Base-by-base conservation (phyloP, 257 asterid species). In the Coffea eugenioides region DNA sequence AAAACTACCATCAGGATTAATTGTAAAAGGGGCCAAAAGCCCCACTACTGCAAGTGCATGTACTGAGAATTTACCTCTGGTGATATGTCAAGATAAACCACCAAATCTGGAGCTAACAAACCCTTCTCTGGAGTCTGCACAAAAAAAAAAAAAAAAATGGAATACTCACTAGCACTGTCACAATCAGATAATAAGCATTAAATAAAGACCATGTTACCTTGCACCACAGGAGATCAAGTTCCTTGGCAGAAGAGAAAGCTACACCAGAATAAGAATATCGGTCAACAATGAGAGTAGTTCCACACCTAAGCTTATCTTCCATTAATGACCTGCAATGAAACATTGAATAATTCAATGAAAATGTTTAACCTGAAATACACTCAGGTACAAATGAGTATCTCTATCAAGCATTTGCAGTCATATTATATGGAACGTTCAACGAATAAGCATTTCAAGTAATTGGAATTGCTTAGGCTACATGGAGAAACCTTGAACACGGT, bases 21-120 rank as follows among this genome's bases (percentile, higher is more conserved):
- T 56, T 18, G 20, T 56, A 56, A 56, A 39, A 3, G n/a, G n/a
- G 16, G 20, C n/a, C 23, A 56, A 5, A 56, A 18, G 5, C 8
- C 7, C 62, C 62, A 56, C 62, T 5, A 56, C 25, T 7, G 0
- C 65, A 46, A 64, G 11, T 16, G 46, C 0, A 8, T 45, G 10
- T 48, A 14, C 5, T 20, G 21, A 3, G 49, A 18, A 9, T 69
- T 67, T 86, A 95, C 99, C 98, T 92, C 99, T 54, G 98, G 97
- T 27, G 94, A 87, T 86, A 96, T 91, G 80, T 96, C 95, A 80
- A 96, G 97, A 90, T 92, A 94, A 73, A 94, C 77, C 79, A 94
- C 99, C 82, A 92, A 84, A 89, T 93, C 98, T 67, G 99, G 99
- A 75, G 98, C 96, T 74, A 94, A 86, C 91, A 96, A 74, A 52